These are phyloP conservation scores for Pulveroboletus ravenelii DNA, from an alignment of 768 basidiomycete species.

Conservation along the genomic window DNA sequence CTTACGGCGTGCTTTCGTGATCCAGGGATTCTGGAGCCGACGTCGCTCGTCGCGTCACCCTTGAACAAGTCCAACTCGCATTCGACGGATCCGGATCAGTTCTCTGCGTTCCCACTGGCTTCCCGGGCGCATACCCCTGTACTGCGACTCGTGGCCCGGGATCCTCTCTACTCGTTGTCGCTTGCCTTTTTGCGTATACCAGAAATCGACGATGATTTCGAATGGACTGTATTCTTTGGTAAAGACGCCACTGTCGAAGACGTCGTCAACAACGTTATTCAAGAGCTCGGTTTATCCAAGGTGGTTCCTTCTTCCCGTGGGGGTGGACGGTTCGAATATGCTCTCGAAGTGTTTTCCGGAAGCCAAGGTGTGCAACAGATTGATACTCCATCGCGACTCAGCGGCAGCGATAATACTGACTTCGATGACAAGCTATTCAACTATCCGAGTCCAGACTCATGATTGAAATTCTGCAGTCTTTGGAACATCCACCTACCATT, in stretches of 20 bases:
- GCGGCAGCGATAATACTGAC: neutral
- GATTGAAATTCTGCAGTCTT: constrained; percentile 13
- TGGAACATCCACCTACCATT: constrained; percentile 29
- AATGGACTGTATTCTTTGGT: constrained; percentile 63
- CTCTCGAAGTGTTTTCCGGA: constrained; percentile 59
- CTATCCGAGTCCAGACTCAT: constrained; percentile 11
- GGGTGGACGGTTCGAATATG: constrained; percentile 61
- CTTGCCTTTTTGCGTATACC: constrained; percentile 65
- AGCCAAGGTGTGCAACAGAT: constrained; percentile 42
- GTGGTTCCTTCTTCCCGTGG: constrained; percentile 62
- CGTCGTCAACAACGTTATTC: constrained; percentile 45
- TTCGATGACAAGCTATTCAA: constrained; percentile 10
- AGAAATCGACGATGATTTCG: constrained; percentile 70
- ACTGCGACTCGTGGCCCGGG: constrained; percentile 67
- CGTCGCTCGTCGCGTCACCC: constrained; percentile 47
- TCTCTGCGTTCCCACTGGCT: constrained; percentile 67
- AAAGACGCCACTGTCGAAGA: constrained; percentile 52
- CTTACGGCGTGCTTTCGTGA: constrained; percentile 7
- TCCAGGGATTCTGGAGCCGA: constrained; percentile 48
- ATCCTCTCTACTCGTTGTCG: constrained; percentile 51
- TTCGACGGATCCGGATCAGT: constrained; percentile 42
- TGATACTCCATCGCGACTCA: neutral
- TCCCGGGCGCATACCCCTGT: constrained; percentile 61
- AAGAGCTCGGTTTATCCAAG: constrained; percentile 68
- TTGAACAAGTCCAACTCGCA: constrained; percentile 38